A percentile compares a stretch with the other conserved stretches of the same genome.
These are phyloP conservation scores for Yamadazyma taylorii DNA, from an alignment of 1,139 yeast species.

Conservation along the genomic window DNA sequence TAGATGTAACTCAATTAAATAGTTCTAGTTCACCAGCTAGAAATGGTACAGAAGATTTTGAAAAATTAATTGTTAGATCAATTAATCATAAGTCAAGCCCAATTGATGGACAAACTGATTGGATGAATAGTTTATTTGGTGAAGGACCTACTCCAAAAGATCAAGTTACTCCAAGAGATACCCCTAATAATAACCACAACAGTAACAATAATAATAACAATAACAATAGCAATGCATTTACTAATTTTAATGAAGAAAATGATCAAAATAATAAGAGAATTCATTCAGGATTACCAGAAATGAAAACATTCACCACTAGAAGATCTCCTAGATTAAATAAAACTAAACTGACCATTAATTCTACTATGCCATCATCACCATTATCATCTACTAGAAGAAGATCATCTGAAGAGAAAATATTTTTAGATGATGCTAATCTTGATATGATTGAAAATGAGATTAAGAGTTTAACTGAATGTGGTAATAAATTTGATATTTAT, in stretches of 20 bases:
- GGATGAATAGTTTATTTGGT: conserved; percentile 41
- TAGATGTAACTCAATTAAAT: conserved; percentile 14
- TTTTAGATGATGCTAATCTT: conserved; percentile 18
- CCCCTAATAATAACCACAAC: conserved; percentile 7
- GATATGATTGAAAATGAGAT: conserved; percentile 23
- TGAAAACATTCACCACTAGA: conserved; percentile 29
- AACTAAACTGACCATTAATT: conserved; percentile 23
- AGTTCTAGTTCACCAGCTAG: conserved; percentile 19
- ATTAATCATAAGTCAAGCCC: conserved; percentile 37
- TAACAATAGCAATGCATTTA: too few species aligned
- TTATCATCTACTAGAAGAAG: conserved; percentile 9
- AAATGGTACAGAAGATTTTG: conserved; percentile 34
- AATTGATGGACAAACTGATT: conserved; percentile 20
- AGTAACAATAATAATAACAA: conserved; percentile 6
- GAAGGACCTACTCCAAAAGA: conserved; percentile 47
- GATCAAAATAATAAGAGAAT: conserved; percentile 1
- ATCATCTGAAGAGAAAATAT: conserved; percentile 15
- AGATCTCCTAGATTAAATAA: conserved; percentile 25
- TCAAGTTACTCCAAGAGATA: conserved; percentile 38
- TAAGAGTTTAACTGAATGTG: conserved; percentile 15
- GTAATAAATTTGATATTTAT: background rate
- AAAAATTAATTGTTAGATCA: conserved; percentile 39
- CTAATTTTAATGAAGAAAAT: conserved; percentile 14
- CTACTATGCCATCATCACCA: conserved; percentile 49
- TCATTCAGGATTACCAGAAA: conserved; percentile 28